Conservation (phyloP, 2,329 filamentous ascomycete genomes). For the Fusarium tuaranense region DNA sequence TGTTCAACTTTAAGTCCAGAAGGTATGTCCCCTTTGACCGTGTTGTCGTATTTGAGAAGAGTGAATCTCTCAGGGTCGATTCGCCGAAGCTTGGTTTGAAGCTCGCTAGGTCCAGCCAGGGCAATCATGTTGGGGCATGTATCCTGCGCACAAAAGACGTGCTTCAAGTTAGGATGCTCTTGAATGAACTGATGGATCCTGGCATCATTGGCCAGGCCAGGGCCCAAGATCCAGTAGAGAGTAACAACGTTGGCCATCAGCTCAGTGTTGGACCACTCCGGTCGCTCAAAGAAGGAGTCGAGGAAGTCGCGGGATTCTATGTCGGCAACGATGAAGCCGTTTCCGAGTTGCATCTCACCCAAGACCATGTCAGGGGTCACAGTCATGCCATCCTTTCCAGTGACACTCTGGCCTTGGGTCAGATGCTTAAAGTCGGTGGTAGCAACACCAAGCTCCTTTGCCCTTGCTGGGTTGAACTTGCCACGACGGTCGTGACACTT, state of each 20-base stretch:
- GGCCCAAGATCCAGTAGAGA: slow-evolving; percentile 86
- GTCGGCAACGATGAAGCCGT: slow-evolving; percentile 84
- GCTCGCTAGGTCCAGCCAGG: slow-evolving; percentile 73
- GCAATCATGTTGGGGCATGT: slow-evolving; percentile 80
- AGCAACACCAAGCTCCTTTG: slow-evolving; percentile 72
- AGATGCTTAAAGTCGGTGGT: slow-evolving; percentile 70
- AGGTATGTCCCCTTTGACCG: slow-evolving; percentile 38
- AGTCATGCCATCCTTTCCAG: slow-evolving; percentile 71
- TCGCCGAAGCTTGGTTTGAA: slow-evolving; percentile 76
- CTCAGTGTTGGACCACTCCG: slow-evolving; percentile 76
- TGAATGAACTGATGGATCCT: slow-evolving; percentile 77
- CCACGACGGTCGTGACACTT: slow-evolving; percentile 81
- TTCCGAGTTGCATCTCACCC: slow-evolving; percentile 73
- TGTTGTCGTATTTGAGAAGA: slow-evolving; percentile 74
- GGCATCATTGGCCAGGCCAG: slow-evolving; percentile 71
- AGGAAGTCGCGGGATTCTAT: slow-evolving; percentile 79
- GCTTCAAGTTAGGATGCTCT: slow-evolving; percentile 70
- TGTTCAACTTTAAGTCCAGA: slow-evolving; percentile 49
- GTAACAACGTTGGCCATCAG: slow-evolving; percentile 75
- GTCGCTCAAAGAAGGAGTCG: slow-evolving; percentile 73
- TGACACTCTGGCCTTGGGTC: slow-evolving; percentile 71
- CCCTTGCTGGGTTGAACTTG: slow-evolving; percentile 78
- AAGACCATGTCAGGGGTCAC: slow-evolving; percentile 92
- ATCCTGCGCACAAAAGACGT: slow-evolving; percentile 82
- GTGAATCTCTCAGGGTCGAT: slow-evolving; percentile 82